Conservation (phyloP, 352 stramenopile genomes). For the Globisporangium heterothallicum region DNA sequence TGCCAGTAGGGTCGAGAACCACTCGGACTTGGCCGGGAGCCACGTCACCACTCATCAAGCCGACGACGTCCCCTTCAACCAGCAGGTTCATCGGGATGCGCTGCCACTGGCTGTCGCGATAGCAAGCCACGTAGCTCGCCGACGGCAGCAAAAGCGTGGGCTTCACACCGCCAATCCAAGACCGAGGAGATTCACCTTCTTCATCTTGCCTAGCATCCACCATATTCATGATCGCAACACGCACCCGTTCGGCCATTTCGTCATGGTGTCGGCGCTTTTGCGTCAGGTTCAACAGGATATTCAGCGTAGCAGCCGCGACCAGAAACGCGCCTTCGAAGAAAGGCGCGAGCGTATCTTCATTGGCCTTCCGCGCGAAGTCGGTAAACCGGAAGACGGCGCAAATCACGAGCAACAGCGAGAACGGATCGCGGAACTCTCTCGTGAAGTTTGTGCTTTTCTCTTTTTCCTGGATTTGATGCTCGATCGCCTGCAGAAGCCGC, state of each 20-base stretch:
- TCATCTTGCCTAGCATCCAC: conserved; percentile 12
- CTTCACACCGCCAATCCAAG: conserved; percentile 25
- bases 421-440: conserved; percentile 70
- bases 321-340: conserved; percentile 60
- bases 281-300: conserved; percentile 54
- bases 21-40: conserved; percentile 57
- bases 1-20: conserved; percentile 17
- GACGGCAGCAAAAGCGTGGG: conserved; percentile 67
- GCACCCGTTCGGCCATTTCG: conserved; percentile 74
- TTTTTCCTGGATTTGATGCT: conserved; percentile 70
- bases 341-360: conserved; percentile 20
- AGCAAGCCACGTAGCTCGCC: conserved; percentile 75
- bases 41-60: conserved; percentile 80
- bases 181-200: background rate
- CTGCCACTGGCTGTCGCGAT: conserved; percentile 76
- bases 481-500: conserved; percentile 56
- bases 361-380: conserved; percentile 33
- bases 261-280: conserved; percentile 70
- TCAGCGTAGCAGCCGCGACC: conserved; percentile 43
- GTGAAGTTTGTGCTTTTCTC: conserved; percentile 54
- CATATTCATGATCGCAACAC: conserved; percentile 62
- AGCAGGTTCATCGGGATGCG: conserved; percentile 81
- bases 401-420: conserved; percentile 57
- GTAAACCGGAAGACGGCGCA: conserved; percentile 60
- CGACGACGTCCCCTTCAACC: conserved; percentile 72